These are phyloP conservation scores for Kuraishia borneana DNA, from an alignment of 805 yeast species.

Conservation along the genomic window DNA sequence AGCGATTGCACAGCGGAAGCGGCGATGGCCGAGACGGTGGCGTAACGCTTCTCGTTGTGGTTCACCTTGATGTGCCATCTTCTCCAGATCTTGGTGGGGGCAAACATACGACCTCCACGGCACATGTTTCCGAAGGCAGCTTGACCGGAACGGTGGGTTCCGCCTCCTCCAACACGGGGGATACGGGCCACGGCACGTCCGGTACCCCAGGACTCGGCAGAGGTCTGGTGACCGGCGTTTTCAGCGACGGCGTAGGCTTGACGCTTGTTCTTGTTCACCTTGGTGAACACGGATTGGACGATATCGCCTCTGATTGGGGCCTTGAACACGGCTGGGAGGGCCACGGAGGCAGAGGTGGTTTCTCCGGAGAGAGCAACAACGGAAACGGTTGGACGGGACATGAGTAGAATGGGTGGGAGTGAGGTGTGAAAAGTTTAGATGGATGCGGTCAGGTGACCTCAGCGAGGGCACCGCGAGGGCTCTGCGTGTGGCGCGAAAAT, in stretches of 20 bases:
- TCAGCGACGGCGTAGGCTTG: constrained; percentile 99
- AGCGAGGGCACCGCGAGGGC: too few relatives aligned
- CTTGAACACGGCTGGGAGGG: constrained; percentile 97
- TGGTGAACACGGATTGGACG: constrained; percentile 97
- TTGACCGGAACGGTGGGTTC: constrained; percentile 99
- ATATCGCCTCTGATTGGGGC: constrained; percentile 99
- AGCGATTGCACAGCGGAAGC: constrained; percentile 97
- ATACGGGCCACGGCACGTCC: constrained; percentile 99
- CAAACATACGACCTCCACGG: constrained; percentile 99
- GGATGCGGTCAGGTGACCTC: too few relatives aligned
- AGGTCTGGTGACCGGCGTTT: constrained; percentile 99
- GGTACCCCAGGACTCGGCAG: constrained; percentile 99
- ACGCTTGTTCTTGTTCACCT: constrained; percentile 99
- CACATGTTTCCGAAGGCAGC: constrained; percentile 99
- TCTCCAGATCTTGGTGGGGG: constrained; percentile 99
- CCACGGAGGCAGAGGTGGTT: constrained; percentile 71
- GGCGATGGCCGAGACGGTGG: constrained; percentile 99
- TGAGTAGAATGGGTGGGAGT: constrained; percentile 4
- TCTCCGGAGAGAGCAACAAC: constrained; percentile 77
- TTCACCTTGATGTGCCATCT: constrained; percentile 99
- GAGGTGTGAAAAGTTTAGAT: not conserved
- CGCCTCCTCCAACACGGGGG: constrained; percentile 99
- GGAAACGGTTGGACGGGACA: constrained; percentile 91
- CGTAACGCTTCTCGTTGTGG: constrained; percentile 99
- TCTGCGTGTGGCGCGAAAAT: too few relatives aligned